Conservation (phyloP, 768 basidiomycete genomes). For the Suillus cothurnatus region DNA sequence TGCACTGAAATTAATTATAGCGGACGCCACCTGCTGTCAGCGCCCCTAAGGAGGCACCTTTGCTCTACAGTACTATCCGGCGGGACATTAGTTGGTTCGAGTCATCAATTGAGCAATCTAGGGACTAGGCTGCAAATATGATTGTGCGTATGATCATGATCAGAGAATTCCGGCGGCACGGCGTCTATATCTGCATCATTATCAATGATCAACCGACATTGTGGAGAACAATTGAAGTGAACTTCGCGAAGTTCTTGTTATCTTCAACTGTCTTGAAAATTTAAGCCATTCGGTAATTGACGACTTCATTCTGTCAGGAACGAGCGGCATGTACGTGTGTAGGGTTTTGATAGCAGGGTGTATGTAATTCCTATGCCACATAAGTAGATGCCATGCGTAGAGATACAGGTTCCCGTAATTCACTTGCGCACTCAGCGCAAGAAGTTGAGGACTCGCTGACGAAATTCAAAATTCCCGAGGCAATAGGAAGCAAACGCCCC, state of each 20-base stretch:
- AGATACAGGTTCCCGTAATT: not conserved
- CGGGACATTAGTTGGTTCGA: not conserved
- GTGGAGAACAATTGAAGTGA: not conserved
- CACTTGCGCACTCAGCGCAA: not conserved
- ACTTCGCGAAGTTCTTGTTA: not conserved
- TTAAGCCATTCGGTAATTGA: not conserved
- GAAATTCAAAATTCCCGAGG: constrained; percentile 1
- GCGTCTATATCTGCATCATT: not conserved
- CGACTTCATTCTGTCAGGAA: not conserved
- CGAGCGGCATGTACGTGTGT: not conserved
- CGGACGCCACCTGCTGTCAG: no score
- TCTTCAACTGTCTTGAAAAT: not conserved
- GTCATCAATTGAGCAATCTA: not conserved
- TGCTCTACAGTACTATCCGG: not conserved
- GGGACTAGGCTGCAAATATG: not conserved
- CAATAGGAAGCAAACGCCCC: not conserved
- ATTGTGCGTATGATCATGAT: not conserved
- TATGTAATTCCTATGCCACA: not conserved
- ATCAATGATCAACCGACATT: not conserved
- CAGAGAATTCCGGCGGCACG: not conserved
- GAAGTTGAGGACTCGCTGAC: not conserved
- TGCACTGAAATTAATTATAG: not conserved
- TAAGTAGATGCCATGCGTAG: not conserved
- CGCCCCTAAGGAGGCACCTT: not conserved
- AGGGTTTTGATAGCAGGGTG: not conserved